Conservation (phyloP, 441 rosid species). For the Adansonia grandidieri region DNA sequence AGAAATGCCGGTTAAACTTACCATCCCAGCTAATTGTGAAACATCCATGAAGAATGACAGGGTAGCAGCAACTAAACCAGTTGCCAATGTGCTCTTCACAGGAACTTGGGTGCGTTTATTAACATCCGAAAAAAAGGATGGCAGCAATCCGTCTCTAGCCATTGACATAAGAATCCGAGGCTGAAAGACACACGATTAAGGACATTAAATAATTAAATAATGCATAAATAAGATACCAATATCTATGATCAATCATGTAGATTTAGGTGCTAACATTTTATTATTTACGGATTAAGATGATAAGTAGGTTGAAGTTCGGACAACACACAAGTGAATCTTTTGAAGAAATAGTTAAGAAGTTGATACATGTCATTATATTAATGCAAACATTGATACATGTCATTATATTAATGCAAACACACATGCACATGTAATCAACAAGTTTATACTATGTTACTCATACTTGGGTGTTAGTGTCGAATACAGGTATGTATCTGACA, state of each 20-base stretch:
- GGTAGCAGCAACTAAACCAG: constrained; percentile 62
- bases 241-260: constrained; percentile 15
- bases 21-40: constrained; percentile 78
- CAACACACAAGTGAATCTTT: constrained; percentile 16
- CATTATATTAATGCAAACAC: neutral
- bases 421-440: neutral
- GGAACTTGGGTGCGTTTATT: constrained; percentile 68
- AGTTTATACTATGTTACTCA: no score
- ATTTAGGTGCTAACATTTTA: neutral
- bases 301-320: neutral
- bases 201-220: neutral
- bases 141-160: constrained; percentile 87
- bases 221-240: neutral
- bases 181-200: constrained; percentile 41
- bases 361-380: neutral
- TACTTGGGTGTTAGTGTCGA: no score
- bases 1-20: constrained; percentile 34
- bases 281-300: neutral
- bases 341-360: neutral
- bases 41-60: constrained; percentile 77
- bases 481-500: no score
- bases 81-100: constrained; percentile 62
- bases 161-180: constrained; percentile 82
- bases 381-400: neutral
- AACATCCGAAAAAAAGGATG: constrained; percentile 78